phyloP scores from a whole-genome alignment of 495 filamentous ascomycete species.

The Corynascus novoguineensis region DNA sequence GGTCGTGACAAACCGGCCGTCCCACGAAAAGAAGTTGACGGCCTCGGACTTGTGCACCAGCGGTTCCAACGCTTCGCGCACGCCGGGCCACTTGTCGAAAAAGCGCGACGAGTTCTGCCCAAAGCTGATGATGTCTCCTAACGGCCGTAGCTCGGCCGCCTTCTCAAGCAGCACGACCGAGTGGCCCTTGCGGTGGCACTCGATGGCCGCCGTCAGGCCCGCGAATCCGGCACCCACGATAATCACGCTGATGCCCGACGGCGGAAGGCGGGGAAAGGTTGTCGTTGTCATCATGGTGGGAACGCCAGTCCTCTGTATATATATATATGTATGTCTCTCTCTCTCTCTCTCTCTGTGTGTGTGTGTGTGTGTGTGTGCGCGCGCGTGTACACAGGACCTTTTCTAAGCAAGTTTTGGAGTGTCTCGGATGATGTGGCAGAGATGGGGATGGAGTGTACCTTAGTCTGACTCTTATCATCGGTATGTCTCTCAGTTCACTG shows the following conservation, averaged over 20 bases:
- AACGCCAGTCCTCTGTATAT: no score
- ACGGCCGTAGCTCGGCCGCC: slow-evolving; percentile 33
- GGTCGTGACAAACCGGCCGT: slow-evolving; percentile 25
- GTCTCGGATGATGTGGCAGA: no score
- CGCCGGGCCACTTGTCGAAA: not conserved
- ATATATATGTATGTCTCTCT: no score
- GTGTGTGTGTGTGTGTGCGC: no score
- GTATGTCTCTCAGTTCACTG: no score
- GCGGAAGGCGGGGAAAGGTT: slow-evolving; percentile 22
- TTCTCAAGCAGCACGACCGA: slow-evolving; percentile 32
- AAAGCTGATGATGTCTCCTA: slow-evolving; percentile 49
- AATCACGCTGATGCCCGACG: slow-evolving; percentile 48
- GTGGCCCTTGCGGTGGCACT: slow-evolving; percentile 43
- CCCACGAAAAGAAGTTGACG: slow-evolving; percentile 23
- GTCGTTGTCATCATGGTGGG: not conserved
- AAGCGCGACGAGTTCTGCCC: slow-evolving; percentile 41
- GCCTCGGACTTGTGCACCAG: slow-evolving; percentile 25
- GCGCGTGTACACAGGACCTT: no score
- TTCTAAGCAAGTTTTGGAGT: no score
- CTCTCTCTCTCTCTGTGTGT: no score
- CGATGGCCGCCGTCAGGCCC: slow-evolving; percentile 55
- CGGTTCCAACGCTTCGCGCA: not conserved
- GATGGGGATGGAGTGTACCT: no score
- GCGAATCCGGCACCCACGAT: slow-evolving; percentile 60
- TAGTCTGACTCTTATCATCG: no score